Conservation (phyloP, 495 filamentous ascomycete genomes). For the Tuber microsphaerosporum region DNA sequence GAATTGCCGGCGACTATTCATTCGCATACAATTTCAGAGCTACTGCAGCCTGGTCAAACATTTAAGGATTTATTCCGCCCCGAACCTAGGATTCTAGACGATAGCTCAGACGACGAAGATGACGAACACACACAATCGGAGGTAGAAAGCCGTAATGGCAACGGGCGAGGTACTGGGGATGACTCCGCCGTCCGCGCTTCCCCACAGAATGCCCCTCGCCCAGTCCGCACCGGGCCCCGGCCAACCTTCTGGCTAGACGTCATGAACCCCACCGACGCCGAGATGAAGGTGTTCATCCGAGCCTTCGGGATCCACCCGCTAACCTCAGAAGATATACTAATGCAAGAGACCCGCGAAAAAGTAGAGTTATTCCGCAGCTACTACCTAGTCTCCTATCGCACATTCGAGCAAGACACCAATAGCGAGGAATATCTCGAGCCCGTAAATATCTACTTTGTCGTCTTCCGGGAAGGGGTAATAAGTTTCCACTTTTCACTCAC, state of each 20-base stretch:
- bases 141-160: conserved; percentile 31
- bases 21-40: conserved; percentile 84
- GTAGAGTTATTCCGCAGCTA: conserved; percentile 95
- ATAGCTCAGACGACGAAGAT: conserved; percentile 54
- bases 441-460: conserved; percentile 90
- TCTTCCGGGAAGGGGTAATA: conserved; percentile 89
- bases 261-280: conserved; percentile 79
- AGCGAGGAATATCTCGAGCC: conserved; percentile 77
- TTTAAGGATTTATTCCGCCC: conserved; percentile 84
- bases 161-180: conserved; percentile 25
- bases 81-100: conserved; percentile 57
- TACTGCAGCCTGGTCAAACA: conserved; percentile 71
- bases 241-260: conserved; percentile 74
- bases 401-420: conserved; percentile 73
- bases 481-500: conserved; percentile 79
- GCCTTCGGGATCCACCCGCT: conserved; percentile 90
- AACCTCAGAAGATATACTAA: conserved; percentile 89
- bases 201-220: conserved; percentile 25
- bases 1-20: conserved; percentile 91
- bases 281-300: conserved; percentile 76
- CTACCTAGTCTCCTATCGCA: conserved; percentile 95
- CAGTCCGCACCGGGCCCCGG: conserved; percentile 26
- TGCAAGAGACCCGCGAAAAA: conserved; percentile 91
- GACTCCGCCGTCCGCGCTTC: conserved; percentile 18
- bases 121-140: conserved; percentile 44